Base-by-base conservation (phyloP, 768 basidiomycete species). In the Cystofilobasidium capitatum region DNA sequence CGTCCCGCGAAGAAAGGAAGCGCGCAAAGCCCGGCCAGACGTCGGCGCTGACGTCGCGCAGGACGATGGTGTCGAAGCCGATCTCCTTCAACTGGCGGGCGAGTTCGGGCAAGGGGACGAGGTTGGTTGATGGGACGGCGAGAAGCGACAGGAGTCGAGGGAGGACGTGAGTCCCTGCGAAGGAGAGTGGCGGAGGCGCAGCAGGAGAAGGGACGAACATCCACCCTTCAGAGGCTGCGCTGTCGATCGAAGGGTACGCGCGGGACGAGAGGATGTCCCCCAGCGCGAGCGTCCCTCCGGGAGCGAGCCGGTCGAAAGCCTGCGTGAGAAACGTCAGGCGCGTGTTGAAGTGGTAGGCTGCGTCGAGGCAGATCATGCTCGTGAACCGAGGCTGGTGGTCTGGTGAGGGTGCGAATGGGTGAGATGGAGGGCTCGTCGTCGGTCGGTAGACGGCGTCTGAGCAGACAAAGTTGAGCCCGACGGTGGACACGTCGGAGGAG, bases 301-400 rank as follows among this genome's bases (percentile, higher is more conserved):
- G 78, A 0, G 74, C 72, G 5, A 87, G 80, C 44, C 79, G 80
- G 5, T 40, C 59, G 70, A 81, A 79, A 3, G 79, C 75, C 73
- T 86, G 85, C 17, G 74, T 73, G 14, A 87, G 78, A 72, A 87
- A 86, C 8, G 63, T 69, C 9, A 71, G 70, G 35, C 86, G 81
- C 1, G 83, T 82, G 16, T 79, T 70, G 73, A 86, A 87, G 72
- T 88, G 86, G 72, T 86, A 87, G 2, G 85, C 85, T 70, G 85
- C 87, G 72, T 88, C 86, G 17, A 86, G 78, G 0, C 84, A 84
- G 31, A 85, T 77, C 39, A 87, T 81, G 22, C 77, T 75, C 65
- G 83, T 81, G 71, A 81, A 86, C 2, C 51, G 26, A 3, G 5
- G 8, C 4, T 5, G 7, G 3, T 14, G 4, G 29, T 2, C 4